phyloP scores from a whole-genome alignment of 352 stramenopile species.

The Phytophthora palmivora region DNA sequence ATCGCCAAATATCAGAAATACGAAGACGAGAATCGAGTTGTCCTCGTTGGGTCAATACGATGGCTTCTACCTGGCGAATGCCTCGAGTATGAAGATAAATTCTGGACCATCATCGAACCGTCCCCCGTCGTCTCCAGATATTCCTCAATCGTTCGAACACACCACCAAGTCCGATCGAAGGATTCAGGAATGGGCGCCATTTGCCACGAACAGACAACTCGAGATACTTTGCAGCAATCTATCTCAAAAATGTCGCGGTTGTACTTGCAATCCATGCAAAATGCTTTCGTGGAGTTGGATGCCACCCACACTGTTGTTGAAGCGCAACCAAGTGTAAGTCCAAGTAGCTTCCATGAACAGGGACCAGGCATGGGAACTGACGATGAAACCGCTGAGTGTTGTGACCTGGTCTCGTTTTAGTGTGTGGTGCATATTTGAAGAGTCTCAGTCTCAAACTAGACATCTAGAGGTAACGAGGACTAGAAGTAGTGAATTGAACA shows the following conservation, averaged over 20 bases:
- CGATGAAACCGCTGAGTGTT: too few species aligned
- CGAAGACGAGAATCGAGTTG: background rate
- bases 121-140: background rate
- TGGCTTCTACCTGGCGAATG: constrained; percentile 9
- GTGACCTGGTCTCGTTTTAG: too few species aligned
- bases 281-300: background rate
- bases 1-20: background rate
- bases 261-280: background rate
- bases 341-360: too few species aligned
- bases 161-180: background rate
- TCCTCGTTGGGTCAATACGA: background rate
- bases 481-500: too few species aligned
- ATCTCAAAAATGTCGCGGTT: background rate
- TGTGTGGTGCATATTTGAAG: too few species aligned
- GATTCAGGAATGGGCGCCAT: background rate
- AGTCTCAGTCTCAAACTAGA: too few species aligned
- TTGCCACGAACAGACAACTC: background rate
- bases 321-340: too few species aligned
- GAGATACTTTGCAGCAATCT: background rate
- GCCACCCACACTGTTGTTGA: too few species aligned
- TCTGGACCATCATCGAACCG: background rate
- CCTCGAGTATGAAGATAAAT: background rate
- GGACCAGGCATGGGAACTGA: too few species aligned
- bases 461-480: too few species aligned
- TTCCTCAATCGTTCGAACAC: constrained; percentile 1